phyloP scores from a whole-genome alignment of 164 flowering plant species.

The Houttuynia cordata region DNA sequence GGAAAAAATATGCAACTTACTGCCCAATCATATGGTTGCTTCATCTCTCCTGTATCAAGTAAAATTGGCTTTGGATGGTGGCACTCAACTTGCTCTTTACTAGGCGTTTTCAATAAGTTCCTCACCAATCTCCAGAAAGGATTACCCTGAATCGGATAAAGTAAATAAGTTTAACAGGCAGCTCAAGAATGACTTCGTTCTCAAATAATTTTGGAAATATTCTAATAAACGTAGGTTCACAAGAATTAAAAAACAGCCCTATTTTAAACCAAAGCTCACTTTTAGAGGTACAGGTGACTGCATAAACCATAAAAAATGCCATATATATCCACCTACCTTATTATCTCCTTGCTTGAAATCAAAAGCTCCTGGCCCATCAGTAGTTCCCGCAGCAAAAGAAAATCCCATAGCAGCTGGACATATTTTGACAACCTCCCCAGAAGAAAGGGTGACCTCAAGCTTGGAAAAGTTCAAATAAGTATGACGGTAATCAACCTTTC shows the following conservation, averaged over 20 bases:
- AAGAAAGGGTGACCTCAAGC: slow-evolving; percentile 59
- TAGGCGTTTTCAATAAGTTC: slow-evolving; percentile 58
- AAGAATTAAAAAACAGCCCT: too few species aligned
- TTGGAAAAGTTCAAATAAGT: slow-evolving; percentile 71
- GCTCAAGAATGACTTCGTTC: too few species aligned
- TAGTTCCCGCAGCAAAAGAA: slow-evolving; percentile 98
- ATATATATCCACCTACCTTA: slow-evolving; percentile 17
- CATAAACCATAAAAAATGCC: too few species aligned
- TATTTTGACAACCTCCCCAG: slow-evolving; percentile 50
- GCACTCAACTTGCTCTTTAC: slow-evolving; percentile 62
- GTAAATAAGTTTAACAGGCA: not conserved
- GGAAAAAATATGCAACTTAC: slow-evolving; percentile 31
- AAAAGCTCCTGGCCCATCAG: slow-evolving; percentile 99
- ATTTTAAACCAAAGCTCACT: too few species aligned
- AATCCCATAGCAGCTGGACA: slow-evolving; percentile 99
- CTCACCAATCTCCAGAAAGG: slow-evolving; percentile 88
- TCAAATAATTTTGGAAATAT: too few species aligned
- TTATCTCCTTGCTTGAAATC: slow-evolving; percentile 96
- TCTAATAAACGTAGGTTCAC: too few species aligned
- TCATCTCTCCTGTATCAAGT: slow-evolving; percentile 98
- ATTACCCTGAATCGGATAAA: slow-evolving; percentile 56
- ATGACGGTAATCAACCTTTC: slow-evolving; percentile 78
- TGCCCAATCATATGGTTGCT: slow-evolving; percentile 92
- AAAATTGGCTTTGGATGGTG: slow-evolving; percentile 91
- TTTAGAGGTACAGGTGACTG: too few species aligned